Percentiles rank a stretch among this genome's conserved stretches.
These are phyloP conservation scores for Wickerhamomyces rabaulensis DNA, from an alignment of 805 yeast species.

Conservation along the genomic window DNA sequence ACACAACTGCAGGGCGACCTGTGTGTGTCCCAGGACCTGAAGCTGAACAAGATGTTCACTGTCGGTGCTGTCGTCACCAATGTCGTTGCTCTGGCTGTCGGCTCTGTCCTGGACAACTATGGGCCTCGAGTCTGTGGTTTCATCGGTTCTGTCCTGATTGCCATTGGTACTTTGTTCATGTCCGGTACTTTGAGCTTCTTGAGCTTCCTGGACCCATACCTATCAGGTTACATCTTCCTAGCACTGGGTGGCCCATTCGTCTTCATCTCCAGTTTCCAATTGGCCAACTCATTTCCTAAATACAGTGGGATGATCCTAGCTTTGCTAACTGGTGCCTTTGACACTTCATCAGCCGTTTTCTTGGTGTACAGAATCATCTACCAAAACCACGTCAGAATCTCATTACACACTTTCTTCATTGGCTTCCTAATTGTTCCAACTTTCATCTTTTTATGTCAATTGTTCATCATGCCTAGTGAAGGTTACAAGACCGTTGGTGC, in stretches of 20 bases:
- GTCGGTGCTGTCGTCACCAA: constrained; percentile 85
- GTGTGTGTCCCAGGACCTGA: constrained; percentile 78
- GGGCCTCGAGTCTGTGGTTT: constrained; percentile 83
- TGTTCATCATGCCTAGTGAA: constrained; percentile 72
- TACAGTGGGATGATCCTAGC: constrained; percentile 80
- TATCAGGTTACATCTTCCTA: constrained; percentile 65
- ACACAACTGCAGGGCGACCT: constrained; percentile 14
- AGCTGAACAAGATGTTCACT: constrained; percentile 78
- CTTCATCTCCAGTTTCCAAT: constrained; percentile 83
- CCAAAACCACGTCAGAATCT: constrained; percentile 31
- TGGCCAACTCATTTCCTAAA: constrained; percentile 81
- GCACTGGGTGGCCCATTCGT: constrained; percentile 95
- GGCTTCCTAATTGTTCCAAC: constrained; percentile 69
- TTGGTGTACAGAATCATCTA: constrained; percentile 65
- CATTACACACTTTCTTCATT: constrained; percentile 57
- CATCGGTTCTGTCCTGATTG: constrained; percentile 59
- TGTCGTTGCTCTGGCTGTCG: constrained; percentile 77
- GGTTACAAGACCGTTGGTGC: constrained; percentile 70
- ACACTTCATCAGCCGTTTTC: constrained; percentile 86
- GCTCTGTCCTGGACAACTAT: constrained; percentile 65
- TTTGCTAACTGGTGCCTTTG: constrained; percentile 87
- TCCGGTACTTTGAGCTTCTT: constrained; percentile 31
- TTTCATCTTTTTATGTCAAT: constrained; percentile 69
- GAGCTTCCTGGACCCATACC: constrained; percentile 52
- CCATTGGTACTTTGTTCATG: constrained; percentile 47